Evolutionary conservation across 805 yeast genomes (phyloP).

Genomic region (Kuraishia capsulata): DNA sequence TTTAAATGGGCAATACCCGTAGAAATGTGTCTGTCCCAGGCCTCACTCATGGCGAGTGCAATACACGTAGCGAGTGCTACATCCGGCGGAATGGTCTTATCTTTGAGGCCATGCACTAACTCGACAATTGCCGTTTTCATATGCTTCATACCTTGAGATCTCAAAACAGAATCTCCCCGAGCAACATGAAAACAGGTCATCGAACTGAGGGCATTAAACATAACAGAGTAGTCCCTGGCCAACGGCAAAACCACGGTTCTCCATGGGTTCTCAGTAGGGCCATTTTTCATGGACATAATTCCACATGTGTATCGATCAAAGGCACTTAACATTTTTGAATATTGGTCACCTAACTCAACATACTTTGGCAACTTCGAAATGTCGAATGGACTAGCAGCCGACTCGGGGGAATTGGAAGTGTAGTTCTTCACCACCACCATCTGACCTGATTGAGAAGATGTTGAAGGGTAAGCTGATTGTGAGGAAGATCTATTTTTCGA

Average conservation of each 20-base stretch:
- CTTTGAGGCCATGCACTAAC: constrained; percentile 45
- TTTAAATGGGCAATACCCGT: constrained; percentile 62
- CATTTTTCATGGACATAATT: constrained; percentile 56
- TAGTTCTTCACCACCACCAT: not conserved
- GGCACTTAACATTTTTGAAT: constrained; percentile 20
- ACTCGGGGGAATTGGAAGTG: not conserved
- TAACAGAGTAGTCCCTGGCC: constrained; percentile 43
- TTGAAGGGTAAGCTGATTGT: not conserved
- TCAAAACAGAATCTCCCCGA: constrained; percentile 30
- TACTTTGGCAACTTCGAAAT: constrained; percentile 9
- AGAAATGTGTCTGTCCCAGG: constrained; percentile 60
- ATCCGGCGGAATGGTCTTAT: constrained; percentile 43
- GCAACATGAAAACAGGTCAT: constrained; percentile 59
- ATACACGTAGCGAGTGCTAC: constrained; percentile 60
- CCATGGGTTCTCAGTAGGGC: constrained; percentile 65
- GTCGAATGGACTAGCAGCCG: not conserved
- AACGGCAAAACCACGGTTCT: constrained; percentile 45
- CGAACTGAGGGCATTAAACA: constrained; percentile 55
- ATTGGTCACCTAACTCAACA: constrained; percentile 19
- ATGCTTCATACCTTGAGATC: constrained; percentile 43
- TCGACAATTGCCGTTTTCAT: constrained; percentile 55
- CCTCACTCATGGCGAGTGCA: constrained; percentile 54
- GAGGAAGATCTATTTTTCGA: too few species aligned
- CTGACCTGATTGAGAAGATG: not conserved
- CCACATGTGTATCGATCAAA: constrained; percentile 39